A percentile compares a stretch with the other conserved stretches of the same genome.
Conservation (phyloP, 1,284 basidiomycete species). For the Cronartium quercuum region DNA sequence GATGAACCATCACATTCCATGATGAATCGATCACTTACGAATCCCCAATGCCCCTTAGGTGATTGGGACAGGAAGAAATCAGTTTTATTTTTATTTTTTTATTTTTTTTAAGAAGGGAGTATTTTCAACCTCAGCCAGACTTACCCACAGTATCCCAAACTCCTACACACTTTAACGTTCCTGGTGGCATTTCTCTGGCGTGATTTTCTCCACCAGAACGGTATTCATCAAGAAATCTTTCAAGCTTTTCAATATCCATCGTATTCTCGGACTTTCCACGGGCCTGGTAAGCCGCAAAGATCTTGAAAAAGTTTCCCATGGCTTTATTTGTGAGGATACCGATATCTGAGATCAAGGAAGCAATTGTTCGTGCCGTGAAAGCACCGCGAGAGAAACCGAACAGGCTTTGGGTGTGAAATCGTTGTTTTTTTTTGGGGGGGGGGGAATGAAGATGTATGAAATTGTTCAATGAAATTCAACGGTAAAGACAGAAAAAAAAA, state of each 20-base stretch:
- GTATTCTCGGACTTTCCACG: constrained; percentile 17
- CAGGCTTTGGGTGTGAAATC: constrained; percentile 1
- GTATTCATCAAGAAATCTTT: constrained; percentile 30
- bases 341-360: constrained; percentile 38
- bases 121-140: too few relatives aligned
- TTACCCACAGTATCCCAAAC: constrained; percentile 38
- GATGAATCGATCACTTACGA: constrained; percentile 1
- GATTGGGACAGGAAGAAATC: too few relatives aligned
- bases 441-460: too few relatives aligned
- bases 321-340: constrained; percentile 37
- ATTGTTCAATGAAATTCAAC: too few relatives aligned
- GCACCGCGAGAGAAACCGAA: constrained; percentile 39
- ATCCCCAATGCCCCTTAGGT: constrained; percentile 29
- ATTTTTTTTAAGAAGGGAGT: too few relatives aligned
- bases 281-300: constrained; percentile 35
- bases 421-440: too few relatives aligned
- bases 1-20: not conserved
- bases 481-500: not conserved
- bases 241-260: constrained; percentile 1
- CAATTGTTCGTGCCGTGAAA: constrained; percentile 39
- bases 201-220: constrained; percentile 17
- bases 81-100: too few relatives aligned
- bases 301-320: constrained; percentile 38
- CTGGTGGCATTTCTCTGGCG: constrained; percentile 5
- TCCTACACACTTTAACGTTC: constrained; percentile 32